Conservation (phyloP, 164 flowering plant species). For the Litsea cubeba region DNA sequence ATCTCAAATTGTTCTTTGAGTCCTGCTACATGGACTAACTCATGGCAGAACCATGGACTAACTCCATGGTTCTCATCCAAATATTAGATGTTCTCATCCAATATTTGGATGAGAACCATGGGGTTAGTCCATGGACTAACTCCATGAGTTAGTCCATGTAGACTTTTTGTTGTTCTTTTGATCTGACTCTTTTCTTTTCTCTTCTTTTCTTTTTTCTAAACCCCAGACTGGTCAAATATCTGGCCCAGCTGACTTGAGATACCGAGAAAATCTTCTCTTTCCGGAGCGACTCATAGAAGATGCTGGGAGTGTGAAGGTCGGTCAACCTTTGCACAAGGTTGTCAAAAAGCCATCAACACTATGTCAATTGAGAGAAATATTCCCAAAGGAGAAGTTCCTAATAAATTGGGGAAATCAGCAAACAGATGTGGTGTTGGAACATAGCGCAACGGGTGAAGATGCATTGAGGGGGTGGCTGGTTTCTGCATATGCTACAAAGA, state of each 20-base stretch:
- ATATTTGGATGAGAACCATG: no score
- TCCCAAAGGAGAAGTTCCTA: constrained; percentile 73
- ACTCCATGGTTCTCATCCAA: no score
- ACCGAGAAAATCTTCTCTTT: constrained; percentile 73
- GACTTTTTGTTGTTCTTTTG: not conserved
- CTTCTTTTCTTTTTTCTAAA: not conserved
- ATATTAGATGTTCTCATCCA: no score
- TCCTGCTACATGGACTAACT: no score
- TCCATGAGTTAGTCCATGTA: no score
- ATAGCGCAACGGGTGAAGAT: constrained; percentile 83
- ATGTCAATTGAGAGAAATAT: constrained; percentile 40
- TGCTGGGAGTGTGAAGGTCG: constrained; percentile 82
- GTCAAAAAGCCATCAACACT: constrained; percentile 60
- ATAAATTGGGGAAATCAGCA: constrained; percentile 36
- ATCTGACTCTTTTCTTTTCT: not conserved
- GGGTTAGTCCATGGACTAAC: no score
- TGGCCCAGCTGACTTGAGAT: constrained; percentile 88
- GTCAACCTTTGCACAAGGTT: constrained; percentile 52
- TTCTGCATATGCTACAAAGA: constrained; percentile 73
- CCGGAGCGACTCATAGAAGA: constrained; percentile 74
- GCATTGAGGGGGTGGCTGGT: constrained; percentile 92
- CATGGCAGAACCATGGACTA: no score
- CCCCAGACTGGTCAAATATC: constrained; percentile 68
- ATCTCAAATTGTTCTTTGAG: not conserved
- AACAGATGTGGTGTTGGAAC: constrained; percentile 75